phyloP scores from a whole-genome alignment of 2,329 filamentous ascomycete genomes.

The Trichoderma sp. region DNA sequence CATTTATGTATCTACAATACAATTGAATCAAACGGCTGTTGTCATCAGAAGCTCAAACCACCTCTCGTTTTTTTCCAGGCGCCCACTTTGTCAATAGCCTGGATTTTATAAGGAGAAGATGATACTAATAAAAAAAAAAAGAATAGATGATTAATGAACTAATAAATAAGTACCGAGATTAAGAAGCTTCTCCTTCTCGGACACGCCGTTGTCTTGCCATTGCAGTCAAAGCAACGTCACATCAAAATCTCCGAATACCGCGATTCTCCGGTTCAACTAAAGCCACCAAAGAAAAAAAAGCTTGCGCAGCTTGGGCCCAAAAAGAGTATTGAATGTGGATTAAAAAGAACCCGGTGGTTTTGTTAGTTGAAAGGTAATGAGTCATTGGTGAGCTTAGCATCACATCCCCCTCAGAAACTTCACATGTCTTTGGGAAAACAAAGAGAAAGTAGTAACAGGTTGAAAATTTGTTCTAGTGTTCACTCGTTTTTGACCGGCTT shows the following conservation, averaged over 20 bases:
- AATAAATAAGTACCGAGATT: too few species aligned
- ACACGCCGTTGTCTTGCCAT: neutral
- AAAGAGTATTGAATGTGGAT: neutral
- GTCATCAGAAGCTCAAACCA: too few species aligned
- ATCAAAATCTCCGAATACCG: neutral
- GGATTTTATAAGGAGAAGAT: too few species aligned
- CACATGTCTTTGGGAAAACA: neutral
- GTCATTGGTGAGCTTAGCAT: neutral
- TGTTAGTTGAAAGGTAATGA: neutral
- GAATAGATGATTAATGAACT: too few species aligned
- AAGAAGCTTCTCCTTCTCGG: neutral
- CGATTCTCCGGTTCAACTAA: neutral
- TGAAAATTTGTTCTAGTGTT: neutral
- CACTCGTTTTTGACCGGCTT: neutral
- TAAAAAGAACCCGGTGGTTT: neutral
- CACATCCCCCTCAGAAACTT: neutral
- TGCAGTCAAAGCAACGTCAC: neutral
- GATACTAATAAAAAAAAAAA: too few species aligned
- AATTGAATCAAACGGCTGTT: too few species aligned
- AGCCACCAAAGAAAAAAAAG: neutral
- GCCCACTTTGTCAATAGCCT: neutral
- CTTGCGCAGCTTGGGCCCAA: neutral
- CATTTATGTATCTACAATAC: too few species aligned
- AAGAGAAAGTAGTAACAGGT: neutral
- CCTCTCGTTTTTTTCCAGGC: neutral